A percentile compares a stretch with the other conserved stretches of the same genome.
These are phyloP conservation scores for Coriaria nepalensis DNA, from an alignment of 306 rosid genomes.

Conservation along the genomic window DNA sequence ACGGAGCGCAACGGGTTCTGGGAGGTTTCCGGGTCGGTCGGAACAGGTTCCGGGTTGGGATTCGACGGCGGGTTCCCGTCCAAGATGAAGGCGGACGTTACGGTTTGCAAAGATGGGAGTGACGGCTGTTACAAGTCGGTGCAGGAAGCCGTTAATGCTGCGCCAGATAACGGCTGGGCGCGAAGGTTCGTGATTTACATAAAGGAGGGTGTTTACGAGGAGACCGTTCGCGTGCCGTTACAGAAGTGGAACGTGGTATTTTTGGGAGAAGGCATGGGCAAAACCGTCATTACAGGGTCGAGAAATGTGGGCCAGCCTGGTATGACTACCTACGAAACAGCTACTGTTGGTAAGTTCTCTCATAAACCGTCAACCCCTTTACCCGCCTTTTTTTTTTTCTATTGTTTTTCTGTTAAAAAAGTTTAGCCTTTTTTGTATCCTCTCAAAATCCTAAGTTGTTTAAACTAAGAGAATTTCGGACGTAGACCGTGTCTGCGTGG, in stretches of 20 bases:
- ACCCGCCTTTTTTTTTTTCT: not conserved
- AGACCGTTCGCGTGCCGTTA: constrained; percentile 56
- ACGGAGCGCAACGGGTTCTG: constrained; percentile 80
- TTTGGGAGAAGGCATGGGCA: constrained; percentile 65
- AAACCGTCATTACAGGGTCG: constrained; percentile 59
- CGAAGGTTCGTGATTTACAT: constrained; percentile 47
- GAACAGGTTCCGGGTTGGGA: constrained; percentile 7
- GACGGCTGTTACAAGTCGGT: constrained; percentile 35
- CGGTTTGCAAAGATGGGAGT: constrained; percentile 41
- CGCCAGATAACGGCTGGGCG: constrained; percentile 24
- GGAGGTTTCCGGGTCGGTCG: constrained; percentile 18
- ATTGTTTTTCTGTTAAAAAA: no score
- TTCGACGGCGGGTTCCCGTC: constrained; percentile 29
- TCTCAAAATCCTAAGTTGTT: no score
- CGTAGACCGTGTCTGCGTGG: no score
- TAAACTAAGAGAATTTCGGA: no score
- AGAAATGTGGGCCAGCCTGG: constrained; percentile 46
- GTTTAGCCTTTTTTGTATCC: no score
- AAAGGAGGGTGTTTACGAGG: constrained; percentile 62
- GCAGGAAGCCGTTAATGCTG: constrained; percentile 65
- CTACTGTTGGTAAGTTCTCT: constrained; percentile 54
- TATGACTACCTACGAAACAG: constrained; percentile 46
- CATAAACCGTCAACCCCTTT: not conserved
- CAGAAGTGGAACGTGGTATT: constrained; percentile 60
- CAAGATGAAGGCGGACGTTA: constrained; percentile 26